Evolutionary conservation across 2,329 filamentous ascomycete genomes (phyloP), one percentile per base, ranked within the genome.

Genomic region (Zymoseptoria passerinii): DNA sequence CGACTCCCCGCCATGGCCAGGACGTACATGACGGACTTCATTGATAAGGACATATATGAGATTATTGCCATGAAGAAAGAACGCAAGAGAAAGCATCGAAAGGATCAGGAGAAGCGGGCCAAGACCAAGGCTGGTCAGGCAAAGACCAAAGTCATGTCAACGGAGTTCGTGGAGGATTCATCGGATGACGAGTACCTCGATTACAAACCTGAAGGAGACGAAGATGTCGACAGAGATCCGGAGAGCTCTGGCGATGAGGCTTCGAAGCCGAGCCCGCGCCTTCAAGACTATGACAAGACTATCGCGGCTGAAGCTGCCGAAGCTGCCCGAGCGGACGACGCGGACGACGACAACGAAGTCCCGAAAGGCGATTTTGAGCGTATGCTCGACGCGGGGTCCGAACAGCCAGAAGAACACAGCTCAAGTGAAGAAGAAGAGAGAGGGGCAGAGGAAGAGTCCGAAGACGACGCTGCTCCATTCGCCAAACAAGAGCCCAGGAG

Each of bases 31-130:
- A 54, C 60, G 2, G 60, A 62, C 20, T 52, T 64, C 1, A 58
- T 65, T 9, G 63, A 60, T n/a, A 61, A 60, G 52, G 54, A 57
- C 9, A 61, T 58, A 13, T 62, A 60, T 19, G 63, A 64, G 48
- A 55, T 65, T 1, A 28, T 56, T 2, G n/a, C 54, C 23, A 49
- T 60, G n/a, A 64, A 60, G 52, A 52, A 57, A 54, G 57, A 58
- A 51, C 57, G 53, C 10, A 62, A 61, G 50, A 19, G 56, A 55
- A 27, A 18, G 19, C 13, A 27, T 28, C 28, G 50, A 29, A 52
- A 50, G 19, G 49, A 50, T n/a, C 23, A 27, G n/a, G 50, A 16
- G 28, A 52, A 52, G 50, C 20, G 50, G 13, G 49, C 35, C 16
- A 50, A 50, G 49, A 20, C 49, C 16, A 50, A 50, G 49, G 49